A percentile compares a stretch with the other conserved stretches of the same genome.
Conservation (phyloP, 164 flowering plant genomes). For the Euptelea pleiosperma region DNA sequence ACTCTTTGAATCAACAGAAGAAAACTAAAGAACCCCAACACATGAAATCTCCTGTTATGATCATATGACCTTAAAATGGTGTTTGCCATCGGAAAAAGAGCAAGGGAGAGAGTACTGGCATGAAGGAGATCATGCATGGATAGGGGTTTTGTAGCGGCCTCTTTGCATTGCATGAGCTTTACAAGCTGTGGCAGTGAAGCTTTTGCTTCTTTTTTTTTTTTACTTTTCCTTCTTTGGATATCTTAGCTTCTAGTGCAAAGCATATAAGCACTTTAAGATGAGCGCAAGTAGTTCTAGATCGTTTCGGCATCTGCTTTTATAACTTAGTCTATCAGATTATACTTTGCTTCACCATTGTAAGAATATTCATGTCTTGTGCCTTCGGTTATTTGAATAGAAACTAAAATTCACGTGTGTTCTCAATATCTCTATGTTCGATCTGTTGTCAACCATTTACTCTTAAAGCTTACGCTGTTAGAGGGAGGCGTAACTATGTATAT, state of each 20-base stretch:
- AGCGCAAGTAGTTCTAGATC: no score
- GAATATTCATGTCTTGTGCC: slow-evolving; percentile 44
- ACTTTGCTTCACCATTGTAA: slow-evolving; percentile 39
- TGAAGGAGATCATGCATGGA: background rate
- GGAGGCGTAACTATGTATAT: no score
- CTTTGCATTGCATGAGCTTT: slow-evolving; percentile 23
- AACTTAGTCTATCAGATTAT: slow-evolving; percentile 21
- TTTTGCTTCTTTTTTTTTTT: slow-evolving; percentile 26
- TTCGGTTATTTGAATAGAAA: no score
- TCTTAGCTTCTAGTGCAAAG: slow-evolving; percentile 49
- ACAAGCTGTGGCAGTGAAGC: slow-evolving; percentile 46
- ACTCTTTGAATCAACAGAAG: slow-evolving; percentile 32
- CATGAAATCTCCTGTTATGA: slow-evolving; percentile 10
- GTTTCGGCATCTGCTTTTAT: slow-evolving; percentile 18
- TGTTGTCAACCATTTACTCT: no score
- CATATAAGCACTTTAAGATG: slow-evolving; percentile 25
- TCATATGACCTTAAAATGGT: slow-evolving; percentile 7
- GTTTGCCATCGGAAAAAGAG: slow-evolving; percentile 25
- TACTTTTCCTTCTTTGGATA: slow-evolving; percentile 24
- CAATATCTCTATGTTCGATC: no score
- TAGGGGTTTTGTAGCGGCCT: slow-evolving; percentile 45
- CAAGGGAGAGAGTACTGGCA: slow-evolving; percentile 17
- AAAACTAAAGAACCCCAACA: slow-evolving; percentile 33
- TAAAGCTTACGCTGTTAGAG: no score
- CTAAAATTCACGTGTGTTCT: no score